phyloP scores from a whole-genome alignment of 208 protist species.

The Leishmania aethiopica region DNA sequence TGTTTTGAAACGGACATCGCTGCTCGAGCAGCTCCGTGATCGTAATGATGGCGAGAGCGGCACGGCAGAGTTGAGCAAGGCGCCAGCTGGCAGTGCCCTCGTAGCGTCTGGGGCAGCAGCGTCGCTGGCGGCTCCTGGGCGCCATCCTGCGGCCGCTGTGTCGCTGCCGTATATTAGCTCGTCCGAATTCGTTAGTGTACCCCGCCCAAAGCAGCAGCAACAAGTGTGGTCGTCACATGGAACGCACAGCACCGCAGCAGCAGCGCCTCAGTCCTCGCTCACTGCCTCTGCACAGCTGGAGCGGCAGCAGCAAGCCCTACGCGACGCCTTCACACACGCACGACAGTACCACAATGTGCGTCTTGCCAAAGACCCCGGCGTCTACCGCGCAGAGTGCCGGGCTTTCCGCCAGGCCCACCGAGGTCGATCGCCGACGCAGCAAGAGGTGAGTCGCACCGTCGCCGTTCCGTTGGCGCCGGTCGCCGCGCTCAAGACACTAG shows the following conservation, averaged over 20 bases:
- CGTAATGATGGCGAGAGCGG: not conserved
- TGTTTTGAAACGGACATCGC: slow-evolving; percentile 8
- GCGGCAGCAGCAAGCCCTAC: slow-evolving; percentile 23
- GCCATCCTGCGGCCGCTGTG: not conserved
- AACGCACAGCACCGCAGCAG: slow-evolving; percentile 6
- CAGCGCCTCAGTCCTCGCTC: not conserved
- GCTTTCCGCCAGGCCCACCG: slow-evolving; percentile 60
- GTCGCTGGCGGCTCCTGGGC: not conserved
- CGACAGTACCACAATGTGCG: slow-evolving; percentile 47
- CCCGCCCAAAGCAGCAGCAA: not conserved
- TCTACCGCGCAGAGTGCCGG: slow-evolving; percentile 52
- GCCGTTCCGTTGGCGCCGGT: slow-evolving; percentile 68
- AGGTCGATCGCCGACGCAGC: slow-evolving; percentile 32
- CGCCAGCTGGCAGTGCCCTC: not conserved
- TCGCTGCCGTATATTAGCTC: not conserved
- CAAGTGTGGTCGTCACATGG: not conserved
- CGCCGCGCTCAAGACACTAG: slow-evolving; percentile 54
- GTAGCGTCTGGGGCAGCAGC: not conserved
- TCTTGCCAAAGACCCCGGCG: slow-evolving; percentile 51
- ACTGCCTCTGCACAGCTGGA: not conserved
- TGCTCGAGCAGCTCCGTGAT: slow-evolving; percentile 21
- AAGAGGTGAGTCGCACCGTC: slow-evolving; percentile 58
- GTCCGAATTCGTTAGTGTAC: not conserved
- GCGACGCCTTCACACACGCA: slow-evolving; percentile 33
- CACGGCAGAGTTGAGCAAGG: not conserved